Evolutionary conservation across 2,329 filamentous ascomycete species (phyloP), one percentile per base, ranked within the genome.

Genomic region (Allantophomopsis lycopodina): DNA sequence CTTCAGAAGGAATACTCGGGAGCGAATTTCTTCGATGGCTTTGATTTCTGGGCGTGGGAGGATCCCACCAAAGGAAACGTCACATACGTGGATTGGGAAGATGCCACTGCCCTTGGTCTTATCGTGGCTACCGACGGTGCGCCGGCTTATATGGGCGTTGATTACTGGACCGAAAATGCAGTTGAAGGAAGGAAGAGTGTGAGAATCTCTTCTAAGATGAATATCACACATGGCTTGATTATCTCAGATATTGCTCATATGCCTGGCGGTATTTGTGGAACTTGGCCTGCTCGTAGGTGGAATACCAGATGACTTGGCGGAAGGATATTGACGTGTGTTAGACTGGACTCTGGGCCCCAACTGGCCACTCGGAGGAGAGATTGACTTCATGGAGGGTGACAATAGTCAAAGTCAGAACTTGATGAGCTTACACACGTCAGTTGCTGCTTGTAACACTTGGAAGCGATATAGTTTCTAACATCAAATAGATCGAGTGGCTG

Each of bases 211-310:
- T 63, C 56, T 41, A 63, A 60, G 36, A 56, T 64, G 37, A 55
- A 56, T 37, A 68, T 62, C 42, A 60, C 64, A 34, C 51, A 64
- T 34, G 65, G 63, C 2, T 50, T 69, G 18, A 58, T 68, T 38
- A 58, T 69, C 39, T 56, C 62, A 28, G 66, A 69, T 42, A 59
- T 69, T 42, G 52, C 54, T 3, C 66, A 69, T 46, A 64, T 66
- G 57, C 66, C 66, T 2, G 59, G 57, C 10, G 36, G 36, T 16
- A 39, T 42, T 20, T 47, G 45, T 36, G 45, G 45, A 30, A 44
- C 40, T 7, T 47, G 45, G 45, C 45, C 45, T 13, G 45, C 76
- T 0, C 40, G 7, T 66, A 69, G 76, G 61, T 55, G 61, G 58
- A 30, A 14, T 18, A 36, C 16, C 4, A 12, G 23, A 33, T 13